Evolutionary conservation across 164 flowering plant species (phyloP).

Genomic region (Vitis labrusca): DNA sequence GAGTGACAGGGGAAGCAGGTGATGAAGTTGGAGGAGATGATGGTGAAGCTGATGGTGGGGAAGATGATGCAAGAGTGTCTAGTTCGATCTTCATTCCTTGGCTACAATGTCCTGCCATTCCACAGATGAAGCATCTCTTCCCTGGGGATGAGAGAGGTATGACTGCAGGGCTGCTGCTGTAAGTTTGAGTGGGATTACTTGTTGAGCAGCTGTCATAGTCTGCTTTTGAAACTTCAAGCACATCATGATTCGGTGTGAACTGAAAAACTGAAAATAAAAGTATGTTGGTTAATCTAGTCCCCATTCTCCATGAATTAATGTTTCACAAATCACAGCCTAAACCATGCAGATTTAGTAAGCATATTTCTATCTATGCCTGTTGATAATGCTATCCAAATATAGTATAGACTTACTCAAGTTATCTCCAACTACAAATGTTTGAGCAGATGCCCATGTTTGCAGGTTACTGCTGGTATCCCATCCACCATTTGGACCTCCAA

Average conservation of each 20-base stretch:
- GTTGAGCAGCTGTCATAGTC: slow-evolving; percentile 49
- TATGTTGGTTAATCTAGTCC: neutral
- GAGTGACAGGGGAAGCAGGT: slow-evolving; percentile 14
- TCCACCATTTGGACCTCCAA: slow-evolving; percentile 53
- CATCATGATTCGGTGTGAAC: slow-evolving; percentile 42
- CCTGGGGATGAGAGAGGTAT: slow-evolving; percentile 52
- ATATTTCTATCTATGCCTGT: too few relatives aligned
- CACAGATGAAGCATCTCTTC: slow-evolving; percentile 72
- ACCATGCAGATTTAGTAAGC: too few relatives aligned
- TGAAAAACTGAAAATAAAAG: slow-evolving; percentile 48
- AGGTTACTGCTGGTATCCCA: slow-evolving; percentile 54
- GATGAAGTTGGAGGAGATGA: slow-evolving; percentile 12
- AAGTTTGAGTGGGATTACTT: slow-evolving; percentile 27
- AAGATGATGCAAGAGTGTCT: slow-evolving; percentile 32
- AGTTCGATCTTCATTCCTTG: slow-evolving; percentile 58
- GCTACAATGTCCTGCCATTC: slow-evolving; percentile 49
- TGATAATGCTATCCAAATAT: neutral
- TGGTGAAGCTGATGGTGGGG: slow-evolving; percentile 18
- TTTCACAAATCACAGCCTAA: too few relatives aligned
- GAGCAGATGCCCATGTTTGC: slow-evolving; percentile 46
- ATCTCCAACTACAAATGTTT: slow-evolving; percentile 48
- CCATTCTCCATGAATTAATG: neutral
- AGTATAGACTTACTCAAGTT: slow-evolving; percentile 41
- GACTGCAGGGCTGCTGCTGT: slow-evolving; percentile 36
- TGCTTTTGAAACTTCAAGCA: slow-evolving; percentile 52